A percentile compares a stretch with the other conserved stretches of the same genome.
These are phyloP conservation scores for Colletotrichum orchidophilum DNA, from an alignment of 2,329 filamentous ascomycete genomes.

Conservation along the genomic window DNA sequence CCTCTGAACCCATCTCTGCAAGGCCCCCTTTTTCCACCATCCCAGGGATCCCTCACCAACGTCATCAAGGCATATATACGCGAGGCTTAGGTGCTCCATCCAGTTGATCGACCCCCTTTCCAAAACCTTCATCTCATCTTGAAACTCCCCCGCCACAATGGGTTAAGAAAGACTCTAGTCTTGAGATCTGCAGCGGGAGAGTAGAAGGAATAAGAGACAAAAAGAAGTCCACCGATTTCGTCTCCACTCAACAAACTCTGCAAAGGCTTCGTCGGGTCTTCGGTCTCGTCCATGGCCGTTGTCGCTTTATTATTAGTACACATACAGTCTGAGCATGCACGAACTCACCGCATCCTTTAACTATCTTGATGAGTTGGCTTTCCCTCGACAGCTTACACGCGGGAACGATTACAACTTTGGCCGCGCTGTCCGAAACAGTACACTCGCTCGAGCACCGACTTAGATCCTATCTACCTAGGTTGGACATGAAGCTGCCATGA, in stretches of 20 bases:
- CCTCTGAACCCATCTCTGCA: not conserved
- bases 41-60: not conserved
- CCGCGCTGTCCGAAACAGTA: not conserved
- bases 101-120: not conserved
- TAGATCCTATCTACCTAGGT: not conserved
- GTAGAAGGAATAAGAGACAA: not conserved
- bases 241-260: not conserved
- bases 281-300: not conserved
- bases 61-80: too few species aligned
- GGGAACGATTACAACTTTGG: not conserved
- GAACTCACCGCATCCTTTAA: too few species aligned
- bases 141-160: not conserved
- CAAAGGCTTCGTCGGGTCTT: not conserved
- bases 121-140: not conserved
- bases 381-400: not conserved
- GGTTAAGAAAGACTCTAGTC: not conserved
- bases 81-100: too few species aligned
- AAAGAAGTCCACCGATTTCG: too few species aligned
- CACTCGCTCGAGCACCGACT: not conserved
- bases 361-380: not conserved
- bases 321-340: too few species aligned
- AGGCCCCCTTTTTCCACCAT: not conserved
- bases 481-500: not conserved
- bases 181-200: not conserved
- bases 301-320: not conserved